A percentile compares a stretch with the other conserved stretches of the same genome.
Conservation (phyloP, 1,284 basidiomycete species). For the Trametes hirsuta region DNA sequence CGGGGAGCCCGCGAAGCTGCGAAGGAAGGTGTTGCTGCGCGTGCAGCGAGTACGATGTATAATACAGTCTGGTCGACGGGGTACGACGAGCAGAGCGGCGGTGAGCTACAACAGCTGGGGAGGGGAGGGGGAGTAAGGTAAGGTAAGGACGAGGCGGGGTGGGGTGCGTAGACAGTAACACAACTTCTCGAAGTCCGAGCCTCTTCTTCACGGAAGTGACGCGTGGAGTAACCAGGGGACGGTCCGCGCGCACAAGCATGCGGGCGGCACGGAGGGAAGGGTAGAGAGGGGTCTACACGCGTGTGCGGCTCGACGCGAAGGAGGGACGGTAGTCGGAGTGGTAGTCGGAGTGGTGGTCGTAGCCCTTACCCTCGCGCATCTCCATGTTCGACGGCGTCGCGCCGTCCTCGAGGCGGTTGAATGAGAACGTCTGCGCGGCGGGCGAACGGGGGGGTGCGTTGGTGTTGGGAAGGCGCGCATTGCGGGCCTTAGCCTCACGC, state of each 20-base stretch:
- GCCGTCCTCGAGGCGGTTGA: slow-evolving; percentile 17
- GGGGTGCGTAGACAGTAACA: slow-evolving; percentile 14
- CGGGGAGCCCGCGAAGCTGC: not conserved
- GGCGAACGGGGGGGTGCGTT: slow-evolving; percentile 25
- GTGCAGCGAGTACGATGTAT: slow-evolving; percentile 5
- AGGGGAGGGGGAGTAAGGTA: not conserved
- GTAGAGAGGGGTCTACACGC: slow-evolving; percentile 1
- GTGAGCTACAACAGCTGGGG: slow-evolving; percentile 25
- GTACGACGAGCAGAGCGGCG: slow-evolving; percentile 4
- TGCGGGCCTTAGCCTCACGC: slow-evolving; percentile 17
- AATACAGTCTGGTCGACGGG: slow-evolving; percentile 7
- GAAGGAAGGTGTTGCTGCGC: not conserved
- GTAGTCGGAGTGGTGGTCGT: slow-evolving; percentile 1
- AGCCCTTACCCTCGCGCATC: slow-evolving; percentile 21
- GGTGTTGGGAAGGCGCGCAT: slow-evolving; percentile 12
- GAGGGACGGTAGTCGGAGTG: slow-evolving; percentile 20
- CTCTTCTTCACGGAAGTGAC: slow-evolving; percentile 27
- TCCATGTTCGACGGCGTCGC: slow-evolving; percentile 10
- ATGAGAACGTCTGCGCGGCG: slow-evolving; percentile 23
- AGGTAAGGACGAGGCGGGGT: not conserved
- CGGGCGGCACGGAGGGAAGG: not conserved
- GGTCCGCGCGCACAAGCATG: not conserved
- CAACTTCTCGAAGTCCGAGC: slow-evolving; percentile 29
- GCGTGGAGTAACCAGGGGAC: not conserved
- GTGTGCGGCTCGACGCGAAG: slow-evolving; percentile 18